Evolutionary conservation across 768 basidiomycete genomes (phyloP).

Genomic region (Tylopilus felleus): DNA sequence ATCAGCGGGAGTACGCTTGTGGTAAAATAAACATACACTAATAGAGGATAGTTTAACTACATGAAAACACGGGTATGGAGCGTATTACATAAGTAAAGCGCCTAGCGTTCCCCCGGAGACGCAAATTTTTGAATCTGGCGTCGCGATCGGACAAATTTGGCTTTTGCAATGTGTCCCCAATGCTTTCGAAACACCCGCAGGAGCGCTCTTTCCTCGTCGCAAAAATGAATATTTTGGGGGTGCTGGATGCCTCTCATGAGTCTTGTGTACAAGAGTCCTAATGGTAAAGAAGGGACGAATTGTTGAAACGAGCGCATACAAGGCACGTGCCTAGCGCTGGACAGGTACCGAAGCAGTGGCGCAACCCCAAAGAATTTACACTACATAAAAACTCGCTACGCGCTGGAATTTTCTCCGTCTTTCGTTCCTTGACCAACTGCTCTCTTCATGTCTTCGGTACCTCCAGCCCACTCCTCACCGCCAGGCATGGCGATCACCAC

Average conservation of each 20-base stretch:
- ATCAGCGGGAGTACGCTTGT: no score
- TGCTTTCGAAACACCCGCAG: constrained; percentile 6
- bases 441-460: constrained; percentile 24
- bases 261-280: neutral
- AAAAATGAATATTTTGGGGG: neutral
- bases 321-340: neutral
- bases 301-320: neutral
- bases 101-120: no score
- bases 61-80: no score
- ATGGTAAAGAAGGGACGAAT: neutral
- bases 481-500: constrained; percentile 14
- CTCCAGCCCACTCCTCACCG: constrained; percentile 17
- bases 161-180: constrained; percentile 15
- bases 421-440: constrained; percentile 25
- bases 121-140: neutral
- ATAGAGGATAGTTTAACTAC: no score
- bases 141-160: neutral
- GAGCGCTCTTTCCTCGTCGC: neutral
- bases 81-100: no score
- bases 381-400: constrained; percentile 21
- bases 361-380: constrained; percentile 37
- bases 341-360: constrained; percentile 20
- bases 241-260: neutral
- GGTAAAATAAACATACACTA: no score
- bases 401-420: constrained; percentile 1